phyloP scores from a whole-genome alignment of 495 filamentous ascomycete genomes.

The Chlorociboria aeruginascens region DNA sequence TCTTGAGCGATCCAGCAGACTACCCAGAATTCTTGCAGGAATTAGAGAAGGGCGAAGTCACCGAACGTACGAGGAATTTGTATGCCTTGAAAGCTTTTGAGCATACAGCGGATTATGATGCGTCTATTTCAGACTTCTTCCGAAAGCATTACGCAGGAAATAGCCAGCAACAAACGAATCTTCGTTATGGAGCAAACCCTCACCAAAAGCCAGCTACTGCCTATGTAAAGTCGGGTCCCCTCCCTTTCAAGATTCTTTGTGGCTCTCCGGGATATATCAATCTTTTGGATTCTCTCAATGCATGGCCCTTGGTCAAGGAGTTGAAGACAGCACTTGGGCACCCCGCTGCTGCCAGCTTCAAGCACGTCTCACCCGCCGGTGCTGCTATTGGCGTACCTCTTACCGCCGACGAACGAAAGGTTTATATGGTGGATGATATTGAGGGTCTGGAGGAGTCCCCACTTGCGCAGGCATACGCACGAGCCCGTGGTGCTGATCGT shows the following conservation, averaged over 20 bases:
- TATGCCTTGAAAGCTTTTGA: conserved; percentile 96
- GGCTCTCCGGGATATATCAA: conserved; percentile 95
- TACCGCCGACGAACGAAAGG: conserved; percentile 77
- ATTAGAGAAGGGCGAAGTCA: conserved; percentile 75
- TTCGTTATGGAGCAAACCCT: conserved; percentile 93
- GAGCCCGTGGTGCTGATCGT: conserved; percentile 86
- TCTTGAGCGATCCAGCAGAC: conserved; percentile 82
- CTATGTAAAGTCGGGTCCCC: conserved; percentile 52
- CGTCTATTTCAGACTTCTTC: conserved; percentile 91
- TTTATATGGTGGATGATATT: conserved; percentile 97
- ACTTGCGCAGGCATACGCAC: conserved; percentile 88
- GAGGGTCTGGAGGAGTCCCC: conserved; percentile 70
- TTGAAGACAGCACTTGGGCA: conserved; percentile 74
- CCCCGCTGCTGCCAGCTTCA: conserved; percentile 96
- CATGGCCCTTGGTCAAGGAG: conserved; percentile 95
- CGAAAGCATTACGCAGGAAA: conserved; percentile 87
- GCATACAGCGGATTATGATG: conserved; percentile 96
- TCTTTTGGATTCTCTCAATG: conserved; percentile 89
- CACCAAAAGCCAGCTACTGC: conserved; percentile 94
- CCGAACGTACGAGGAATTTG: conserved; percentile 64
- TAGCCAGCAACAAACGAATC: conserved; percentile 66
- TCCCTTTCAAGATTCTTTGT: conserved; percentile 95
- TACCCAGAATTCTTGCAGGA: conserved; percentile 91
- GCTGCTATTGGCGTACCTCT: conserved; percentile 86
- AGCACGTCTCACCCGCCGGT: conserved; percentile 95